These are phyloP conservation scores for Bryoerythrophyllum caledonicum DNA, from an alignment of 225 moss, liverwort and hornwort genomes.

Conservation along the genomic window DNA sequence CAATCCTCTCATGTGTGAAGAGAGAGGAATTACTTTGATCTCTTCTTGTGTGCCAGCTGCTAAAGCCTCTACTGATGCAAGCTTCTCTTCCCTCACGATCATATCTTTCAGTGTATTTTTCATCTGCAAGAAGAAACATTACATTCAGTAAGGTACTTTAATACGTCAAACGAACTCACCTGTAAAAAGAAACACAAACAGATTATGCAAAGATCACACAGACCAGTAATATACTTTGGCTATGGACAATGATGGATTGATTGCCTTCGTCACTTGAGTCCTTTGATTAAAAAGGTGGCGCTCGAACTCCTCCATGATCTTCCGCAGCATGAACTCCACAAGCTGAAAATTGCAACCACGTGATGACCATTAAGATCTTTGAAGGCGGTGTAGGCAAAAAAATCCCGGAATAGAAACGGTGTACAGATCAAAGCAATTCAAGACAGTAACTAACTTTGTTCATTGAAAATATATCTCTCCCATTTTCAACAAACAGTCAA, in stretches of 20 bases:
- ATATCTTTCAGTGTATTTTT: slow-evolving; percentile 57
- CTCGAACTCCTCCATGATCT: slow-evolving; percentile 73
- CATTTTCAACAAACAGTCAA: neutral
- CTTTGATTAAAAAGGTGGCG: slow-evolving; percentile 61
- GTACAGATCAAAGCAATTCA: neutral
- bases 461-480: neutral
- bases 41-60: slow-evolving; percentile 46
- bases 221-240: slow-evolving; percentile 48
- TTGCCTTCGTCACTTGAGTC: slow-evolving; percentile 66
- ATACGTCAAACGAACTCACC: neutral
- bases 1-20: neutral
- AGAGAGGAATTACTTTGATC: slow-evolving; percentile 39
- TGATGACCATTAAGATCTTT: neutral
- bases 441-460: neutral
- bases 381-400: neutral
- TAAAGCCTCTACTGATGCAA: slow-evolving; percentile 43
- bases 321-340: slow-evolving; percentile 70
- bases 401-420: neutral
- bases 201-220: slow-evolving; percentile 26
- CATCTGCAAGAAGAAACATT: slow-evolving; percentile 43
- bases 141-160: neutral
- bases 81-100: slow-evolving; percentile 51
- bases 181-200: slow-evolving; percentile 2
- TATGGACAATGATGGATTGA: slow-evolving; percentile 52
- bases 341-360: slow-evolving; percentile 36